Conservation (phyloP, 768 basidiomycete genomes). For the Favolaschia claudopus region DNA sequence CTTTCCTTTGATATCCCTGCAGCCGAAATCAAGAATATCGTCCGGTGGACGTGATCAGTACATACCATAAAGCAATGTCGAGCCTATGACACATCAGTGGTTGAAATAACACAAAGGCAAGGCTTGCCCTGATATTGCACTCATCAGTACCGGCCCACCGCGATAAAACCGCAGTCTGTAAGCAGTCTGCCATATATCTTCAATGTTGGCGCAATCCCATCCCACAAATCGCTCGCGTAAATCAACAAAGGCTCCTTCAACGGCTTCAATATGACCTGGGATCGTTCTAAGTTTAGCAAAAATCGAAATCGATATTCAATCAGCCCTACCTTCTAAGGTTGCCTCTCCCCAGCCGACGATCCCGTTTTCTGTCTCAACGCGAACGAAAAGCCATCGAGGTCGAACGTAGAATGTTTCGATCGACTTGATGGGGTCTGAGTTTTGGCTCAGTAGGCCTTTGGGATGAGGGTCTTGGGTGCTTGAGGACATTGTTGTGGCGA, state of each 20-base stretch:
- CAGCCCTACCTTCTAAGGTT: constrained; percentile 57
- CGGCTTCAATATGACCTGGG: constrained; percentile 70
- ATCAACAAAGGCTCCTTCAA: constrained; percentile 71
- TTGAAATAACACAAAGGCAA: constrained; percentile 31
- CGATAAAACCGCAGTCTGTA: constrained; percentile 77
- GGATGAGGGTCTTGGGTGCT: too few species aligned
- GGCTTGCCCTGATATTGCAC: constrained; percentile 6
- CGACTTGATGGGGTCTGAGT: constrained; percentile 14
- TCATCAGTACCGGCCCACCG: constrained; percentile 72
- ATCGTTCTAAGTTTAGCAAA: background rate
- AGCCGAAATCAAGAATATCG: background rate
- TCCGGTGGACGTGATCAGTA: too few species aligned
- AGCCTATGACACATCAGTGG: constrained; percentile 59
- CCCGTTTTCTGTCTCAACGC: constrained; percentile 69
- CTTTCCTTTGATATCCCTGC: constrained; percentile 79
- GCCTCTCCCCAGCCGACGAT: constrained; percentile 79
- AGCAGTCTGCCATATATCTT: constrained; percentile 76
- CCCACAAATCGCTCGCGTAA: constrained; percentile 67
- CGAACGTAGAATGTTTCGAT: constrained; percentile 69
- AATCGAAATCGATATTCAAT: background rate
- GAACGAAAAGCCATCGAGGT: constrained; percentile 77
- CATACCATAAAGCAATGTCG: constrained; percentile 67
- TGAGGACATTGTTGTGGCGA: too few species aligned
- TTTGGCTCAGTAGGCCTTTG: background rate
- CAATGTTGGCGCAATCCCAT: constrained; percentile 68